Base-by-base conservation (phyloP, 768 basidiomycete genomes). In the Megacollybia marginata region DNA sequence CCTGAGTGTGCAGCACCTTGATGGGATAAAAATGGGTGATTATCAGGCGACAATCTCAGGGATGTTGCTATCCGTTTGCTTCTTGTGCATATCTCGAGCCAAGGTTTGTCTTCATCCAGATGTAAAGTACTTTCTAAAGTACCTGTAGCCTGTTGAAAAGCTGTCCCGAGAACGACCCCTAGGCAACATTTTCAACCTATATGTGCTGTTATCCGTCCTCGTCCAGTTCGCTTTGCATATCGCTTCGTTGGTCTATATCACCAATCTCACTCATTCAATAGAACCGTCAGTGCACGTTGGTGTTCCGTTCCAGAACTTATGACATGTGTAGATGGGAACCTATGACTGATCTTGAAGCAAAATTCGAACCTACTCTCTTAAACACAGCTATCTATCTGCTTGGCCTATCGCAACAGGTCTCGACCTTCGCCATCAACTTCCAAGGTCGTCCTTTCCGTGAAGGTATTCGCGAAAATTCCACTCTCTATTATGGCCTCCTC, bases 21-120 rank as follows among this genome's bases (percentile, higher is more conserved):
- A 98, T 55, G 96, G 96, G 16, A 97, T 99, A 76, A 98, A 98
- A 67, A 97, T 94, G 66, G 96, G 96, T 12, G 96, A 99, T 64
- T 99, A 99, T 64, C 95, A 99, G 62, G 87, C 96, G 33, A 97
- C 95, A 2, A 83, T 99, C 52, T 96, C 90, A 1, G 96, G 96
- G 18, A 86, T 92, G 76, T 73, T 98, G 61, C 96, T 99, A 93
- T 93, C 90, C 28, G 89, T 98, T 28, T 99, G 95, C 66, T 99
- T 99, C 81, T 70, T 96, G 64, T 97, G 93, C 64, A 97, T 99
- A 52, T 99, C 95, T 31, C 80, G 95, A 8, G 95, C 95, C 11
- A 92, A 94, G 82, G 95, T 93, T 57, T 34, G 80, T 60, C 42
- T 23, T 9, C 34, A 48, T 11, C 7, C n/a, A 4, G 18, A 6